Evolutionary conservation across 2,329 filamentous ascomycete genomes (phyloP).

Genomic region (Monilinia aucupariae): DNA sequence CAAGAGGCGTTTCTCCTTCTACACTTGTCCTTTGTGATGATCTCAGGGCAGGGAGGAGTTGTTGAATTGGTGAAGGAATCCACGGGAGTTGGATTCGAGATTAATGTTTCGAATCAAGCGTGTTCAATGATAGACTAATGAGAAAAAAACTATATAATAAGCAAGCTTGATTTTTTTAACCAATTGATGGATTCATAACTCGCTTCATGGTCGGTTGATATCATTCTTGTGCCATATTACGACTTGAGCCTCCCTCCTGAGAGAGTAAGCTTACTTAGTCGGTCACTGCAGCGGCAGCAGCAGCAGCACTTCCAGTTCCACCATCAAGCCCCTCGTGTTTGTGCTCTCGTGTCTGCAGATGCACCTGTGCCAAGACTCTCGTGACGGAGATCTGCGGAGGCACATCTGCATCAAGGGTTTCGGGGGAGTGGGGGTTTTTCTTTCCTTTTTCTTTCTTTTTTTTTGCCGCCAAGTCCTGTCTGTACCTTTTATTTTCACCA

Average conservation of each 20-base stretch:
- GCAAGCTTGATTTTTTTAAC: background rate
- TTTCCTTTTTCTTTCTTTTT: no score
- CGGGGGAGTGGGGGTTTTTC: no score
- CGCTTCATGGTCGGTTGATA: background rate
- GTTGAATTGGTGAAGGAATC: background rate
- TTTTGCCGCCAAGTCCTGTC: no score
- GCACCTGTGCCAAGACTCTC: no score
- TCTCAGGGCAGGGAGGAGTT: background rate
- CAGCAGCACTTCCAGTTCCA: background rate
- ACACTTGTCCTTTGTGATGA: background rate
- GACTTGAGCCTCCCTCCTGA: no score
- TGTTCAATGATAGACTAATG: background rate
- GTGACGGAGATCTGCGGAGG: no score
- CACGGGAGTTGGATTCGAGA: background rate
- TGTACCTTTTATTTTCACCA: no score
- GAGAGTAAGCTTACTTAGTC: background rate
- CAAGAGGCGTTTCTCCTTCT: background rate
- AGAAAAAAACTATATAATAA: background rate
- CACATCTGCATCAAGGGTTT: no score
- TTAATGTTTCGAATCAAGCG: background rate
- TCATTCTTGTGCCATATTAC: background rate
- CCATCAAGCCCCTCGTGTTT: background rate
- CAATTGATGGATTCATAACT: background rate
- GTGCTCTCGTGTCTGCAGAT: background rate
- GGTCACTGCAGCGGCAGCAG: background rate